Evolutionary conservation across 305 asterid genomes (phyloP).

Genomic region (Plantago coronopus): DNA sequence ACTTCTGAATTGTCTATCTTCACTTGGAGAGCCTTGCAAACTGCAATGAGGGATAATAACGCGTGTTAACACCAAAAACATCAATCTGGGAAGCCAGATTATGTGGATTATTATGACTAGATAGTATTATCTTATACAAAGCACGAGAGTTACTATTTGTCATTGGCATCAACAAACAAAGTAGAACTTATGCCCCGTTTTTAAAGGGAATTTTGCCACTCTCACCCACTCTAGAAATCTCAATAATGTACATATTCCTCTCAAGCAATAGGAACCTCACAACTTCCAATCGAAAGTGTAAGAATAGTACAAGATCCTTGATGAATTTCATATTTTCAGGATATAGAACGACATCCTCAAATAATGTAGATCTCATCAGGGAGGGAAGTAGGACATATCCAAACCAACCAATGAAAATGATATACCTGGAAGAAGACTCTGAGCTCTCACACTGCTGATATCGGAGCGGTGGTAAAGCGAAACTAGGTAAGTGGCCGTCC

Average conservation of each 20-base stretch:
- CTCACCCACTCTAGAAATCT: background rate
- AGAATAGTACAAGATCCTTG: background rate
- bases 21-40: constrained; percentile 80
- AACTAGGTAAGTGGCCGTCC: constrained; percentile 48
- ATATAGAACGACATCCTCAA: background rate
- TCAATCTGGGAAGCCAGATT: too few relatives aligned
- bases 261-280: background rate
- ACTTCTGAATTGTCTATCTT: constrained; percentile 70
- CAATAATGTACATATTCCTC: background rate
- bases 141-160: constrained; percentile 5
- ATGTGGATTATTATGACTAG: background rate
- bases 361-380: background rate
- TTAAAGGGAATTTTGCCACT: background rate
- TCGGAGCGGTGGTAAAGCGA: constrained; percentile 55
- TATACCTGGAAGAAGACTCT: constrained; percentile 81
- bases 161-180: background rate
- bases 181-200: background rate
- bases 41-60: constrained; percentile 36
- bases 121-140: background rate
- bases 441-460: constrained; percentile 77
- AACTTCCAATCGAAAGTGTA: background rate
- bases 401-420: constrained; percentile 8
- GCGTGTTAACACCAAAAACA: background rate
- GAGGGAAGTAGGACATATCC: background rate
- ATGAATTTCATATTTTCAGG: background rate